Base-by-base conservation (phyloP, 2,329 filamentous ascomycete species). In the Microascus cirrosus region DNA sequence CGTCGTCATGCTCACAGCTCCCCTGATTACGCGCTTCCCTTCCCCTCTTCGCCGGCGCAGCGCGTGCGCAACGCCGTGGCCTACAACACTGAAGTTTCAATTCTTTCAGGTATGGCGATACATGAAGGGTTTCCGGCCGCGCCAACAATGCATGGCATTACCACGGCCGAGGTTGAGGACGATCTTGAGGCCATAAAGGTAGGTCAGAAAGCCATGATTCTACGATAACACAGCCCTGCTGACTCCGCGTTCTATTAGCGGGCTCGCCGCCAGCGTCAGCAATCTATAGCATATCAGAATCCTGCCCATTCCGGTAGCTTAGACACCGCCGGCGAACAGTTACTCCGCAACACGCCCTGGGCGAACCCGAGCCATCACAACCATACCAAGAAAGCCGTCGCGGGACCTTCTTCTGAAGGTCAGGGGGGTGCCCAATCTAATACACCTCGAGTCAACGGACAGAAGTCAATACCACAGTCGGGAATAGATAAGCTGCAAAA, bases 71-170 rank as follows among this genome's bases (percentile, higher is more conserved):
- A 96, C 61, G 92, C 95, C 64, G 82, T 91, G 55, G 88, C 92
- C 53, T 97, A 97, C 74, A 97, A 96, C 69, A 89, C 87, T 63
- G 94, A 99, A 69, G 92, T 99, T 4, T 95, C 92, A 0, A 84
- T 96, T 32, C 75, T 99, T 59, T 86, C 92, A 6, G 93, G 93
- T 42, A 80, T 97, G 56, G 92, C 93, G 39, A 97, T 96, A 73
- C 92, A 96, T 69, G 86, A 95, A 66, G 94, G 94, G 25, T 99
- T 99, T 72, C 94, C 94, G 39, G 92, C 93, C 35, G 94, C 92
- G n/a, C 94, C 94, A 22, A 80, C 89, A 36, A 86, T 99, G 72
- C 78, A 78, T 59, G 81, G 88, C 50, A 88, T 89, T 28, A 85
- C 86, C 42, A 71, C 80, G 24, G 76, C 81, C 12, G 90, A 96